Evolutionary conservation across 495 filamentous ascomycete genomes (phyloP), one percentile per base, ranked within the genome.

Genomic region (Penicillium psychrofluorescens): DNA sequence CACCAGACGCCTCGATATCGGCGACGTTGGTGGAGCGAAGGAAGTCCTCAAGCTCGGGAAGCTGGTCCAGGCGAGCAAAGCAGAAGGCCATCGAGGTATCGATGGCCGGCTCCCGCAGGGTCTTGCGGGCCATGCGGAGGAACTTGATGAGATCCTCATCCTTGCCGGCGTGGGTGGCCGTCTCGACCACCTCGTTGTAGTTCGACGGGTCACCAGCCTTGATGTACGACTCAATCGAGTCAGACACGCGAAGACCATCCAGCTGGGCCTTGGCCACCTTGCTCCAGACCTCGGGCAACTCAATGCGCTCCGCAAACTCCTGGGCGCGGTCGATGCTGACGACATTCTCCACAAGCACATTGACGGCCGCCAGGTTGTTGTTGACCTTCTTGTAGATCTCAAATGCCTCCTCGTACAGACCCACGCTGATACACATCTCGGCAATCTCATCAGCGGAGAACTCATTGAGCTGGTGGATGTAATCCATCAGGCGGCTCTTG

Each of bases 311-410:
- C 15, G 92, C 94, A 58, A 91, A 99, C 41, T 92, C 88, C 55
- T 95, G 92, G 2, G 94, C 91, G 50, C 94, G 85, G 60, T 99
- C 94, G 59, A 99, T 97, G 74, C 94, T 97, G 49, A 96, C 92
- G 56, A 99, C 78, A 58, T 99, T 85, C 59, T 99, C 92, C 35
- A 99, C 87, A 11, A 99, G 83, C 14, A 97, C 94, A 55, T 89
- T 87, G 50, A 86, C 82, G 28, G 94, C 94, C 15, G 85, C 84
- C 41, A 79, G 70, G 65, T 95, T 86, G 60, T 91, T 87, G 66
- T 84, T 84, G 52, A 90, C 82, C 79, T 99, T 97, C 80, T 97
- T 97, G 77, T 86, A 95, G 49, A 97, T 88, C 71, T 97, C 88
- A 46, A 99, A 96, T 2, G 94, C 94, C 68, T 99, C 94, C 67